phyloP scores from a whole-genome alignment of 257 asterid genomes.

The Solanum appendiculatum region DNA sequence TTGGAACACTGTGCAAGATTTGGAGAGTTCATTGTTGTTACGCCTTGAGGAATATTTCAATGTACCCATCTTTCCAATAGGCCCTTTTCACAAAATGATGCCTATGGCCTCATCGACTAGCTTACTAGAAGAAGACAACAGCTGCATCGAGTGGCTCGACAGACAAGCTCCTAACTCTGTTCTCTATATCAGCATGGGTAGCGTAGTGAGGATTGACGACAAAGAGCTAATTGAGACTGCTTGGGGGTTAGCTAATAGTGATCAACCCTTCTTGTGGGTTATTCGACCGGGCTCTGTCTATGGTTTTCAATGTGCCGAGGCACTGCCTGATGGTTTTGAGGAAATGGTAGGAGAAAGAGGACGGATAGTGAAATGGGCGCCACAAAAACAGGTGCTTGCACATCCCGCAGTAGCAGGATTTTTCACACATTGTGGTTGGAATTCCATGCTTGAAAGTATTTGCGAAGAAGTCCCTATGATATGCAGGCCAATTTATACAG shows the following conservation, averaged over 20 bases:
- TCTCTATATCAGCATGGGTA: slow-evolving; percentile 22
- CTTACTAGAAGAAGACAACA: neutral
- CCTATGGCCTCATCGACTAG: neutral
- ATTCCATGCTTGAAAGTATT: slow-evolving; percentile 31
- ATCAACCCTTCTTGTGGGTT: slow-evolving; percentile 35
- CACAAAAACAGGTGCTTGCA: slow-evolving; percentile 28
- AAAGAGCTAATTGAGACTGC: slow-evolving; percentile 16
- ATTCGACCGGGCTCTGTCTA: slow-evolving; percentile 1
- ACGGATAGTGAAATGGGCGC: slow-evolving; percentile 34
- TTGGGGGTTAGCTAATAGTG: slow-evolving; percentile 30
- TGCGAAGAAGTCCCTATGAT: slow-evolving; percentile 38
- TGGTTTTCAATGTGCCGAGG: neutral
- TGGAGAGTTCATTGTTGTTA: neutral
- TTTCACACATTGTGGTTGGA: slow-evolving; percentile 41
- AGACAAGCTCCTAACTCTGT: neutral
- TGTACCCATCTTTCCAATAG: neutral
- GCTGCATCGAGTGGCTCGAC: neutral
- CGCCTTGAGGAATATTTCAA: neutral
- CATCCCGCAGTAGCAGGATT: slow-evolving; percentile 33
- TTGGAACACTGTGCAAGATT: neutral
- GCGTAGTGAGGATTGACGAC: slow-evolving; percentile 16
- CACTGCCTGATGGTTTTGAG: neutral
- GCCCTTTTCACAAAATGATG: neutral
- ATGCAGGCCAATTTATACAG: slow-evolving; percentile 21
- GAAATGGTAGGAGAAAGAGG: slow-evolving; percentile 9